Evolutionary conservation across 495 filamentous ascomycete genomes (phyloP), one percentile per base, ranked within the genome.

Genomic region (Penicillium macrosclerotiorum): DNA sequence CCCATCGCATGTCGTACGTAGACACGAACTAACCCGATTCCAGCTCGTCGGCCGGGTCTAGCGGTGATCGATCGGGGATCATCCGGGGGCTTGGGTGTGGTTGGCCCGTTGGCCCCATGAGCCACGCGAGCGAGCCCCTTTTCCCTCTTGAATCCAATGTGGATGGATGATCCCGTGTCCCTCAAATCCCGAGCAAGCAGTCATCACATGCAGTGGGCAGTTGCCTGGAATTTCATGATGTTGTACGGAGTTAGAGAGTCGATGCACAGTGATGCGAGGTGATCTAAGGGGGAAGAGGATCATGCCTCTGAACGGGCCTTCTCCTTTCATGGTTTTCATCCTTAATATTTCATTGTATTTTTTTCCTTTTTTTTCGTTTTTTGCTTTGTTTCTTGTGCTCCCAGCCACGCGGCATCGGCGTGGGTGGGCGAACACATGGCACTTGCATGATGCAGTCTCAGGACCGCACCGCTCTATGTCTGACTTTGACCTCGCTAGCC

Each of bases 61-160:
- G 41, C 40, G 57, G 43, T 62, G 51, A 65, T 62, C 55, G 59
- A 65, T 64, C 62, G 49, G 57, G 58, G 52, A 57, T 59, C 51
- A 57, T 59, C 61, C 59, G 53, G 60, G 59, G 54, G 17, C 27
- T n/a, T 25, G 13, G n/a, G 29, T n/a, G 47, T 51, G 41, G 24
- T 19, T 57, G 35, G 45, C 42, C 45, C 50, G 40, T 36, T 39
- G 37, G 51, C 48, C 51, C 58, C 54, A 43, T 45, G 51, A 58
- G 45, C 48, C 51, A 62, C 54, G 47, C 47, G 51, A 58, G 45
- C 42, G 31, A 41, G 34, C 27, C 36, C 54, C 34, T 35, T 38
- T 40, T 46, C 42, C 23, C 37, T 31, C 14, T 29, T 47, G n/a
- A n/a, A n/a, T n/a, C n/a, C n/a, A n/a, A n/a, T n/a, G n/a, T n/a